A percentile compares a stretch with the other conserved stretches of the same genome.
These are phyloP conservation scores for Leccinum truebloodii DNA, from an alignment of 768 basidiomycete species.

Conservation along the genomic window DNA sequence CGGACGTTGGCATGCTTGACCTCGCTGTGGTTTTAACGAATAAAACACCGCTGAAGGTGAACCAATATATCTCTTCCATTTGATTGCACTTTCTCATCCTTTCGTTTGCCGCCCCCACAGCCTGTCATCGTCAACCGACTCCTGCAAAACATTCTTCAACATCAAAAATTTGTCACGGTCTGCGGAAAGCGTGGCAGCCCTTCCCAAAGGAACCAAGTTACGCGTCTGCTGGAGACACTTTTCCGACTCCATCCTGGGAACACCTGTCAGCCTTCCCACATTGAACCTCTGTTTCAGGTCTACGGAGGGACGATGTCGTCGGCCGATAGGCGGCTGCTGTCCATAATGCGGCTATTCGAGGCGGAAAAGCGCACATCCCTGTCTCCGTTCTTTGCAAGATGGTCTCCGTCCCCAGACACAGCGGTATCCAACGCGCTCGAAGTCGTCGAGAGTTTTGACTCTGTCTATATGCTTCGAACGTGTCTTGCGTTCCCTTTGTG, in stretches of 20 bases:
- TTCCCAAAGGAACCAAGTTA: conserved; percentile 45
- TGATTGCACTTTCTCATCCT: neutral
- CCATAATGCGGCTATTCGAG: conserved; percentile 81
- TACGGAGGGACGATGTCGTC: conserved; percentile 73
- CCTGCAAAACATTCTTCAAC: conserved; percentile 74
- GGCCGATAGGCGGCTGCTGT: conserved; percentile 65
- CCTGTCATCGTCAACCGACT: conserved; percentile 73
- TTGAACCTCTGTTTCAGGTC: conserved; percentile 72
- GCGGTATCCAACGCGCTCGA: conserved; percentile 55
- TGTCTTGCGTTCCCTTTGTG: conserved; percentile 71
- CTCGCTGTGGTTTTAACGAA: conserved; percentile 45
- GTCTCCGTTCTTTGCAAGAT: conserved; percentile 59
- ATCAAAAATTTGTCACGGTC: conserved; percentile 57
- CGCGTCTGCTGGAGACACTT: conserved; percentile 59
- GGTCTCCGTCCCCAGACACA: conserved; percentile 54
- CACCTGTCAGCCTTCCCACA: conserved; percentile 82
- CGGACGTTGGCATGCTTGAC: conserved; percentile 39
- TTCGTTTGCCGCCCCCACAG: conserved; percentile 31
- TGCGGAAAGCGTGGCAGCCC: conserved; percentile 31
- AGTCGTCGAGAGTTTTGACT: conserved; percentile 62
- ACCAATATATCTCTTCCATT: conserved; percentile 7
- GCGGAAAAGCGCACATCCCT: conserved; percentile 63
- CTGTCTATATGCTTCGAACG: conserved; percentile 65
- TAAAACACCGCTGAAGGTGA: conserved; percentile 62
- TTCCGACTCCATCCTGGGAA: conserved; percentile 75